phyloP scores from a whole-genome alignment of 306 rosid genomes.

The Vigna hirtella region DNA sequence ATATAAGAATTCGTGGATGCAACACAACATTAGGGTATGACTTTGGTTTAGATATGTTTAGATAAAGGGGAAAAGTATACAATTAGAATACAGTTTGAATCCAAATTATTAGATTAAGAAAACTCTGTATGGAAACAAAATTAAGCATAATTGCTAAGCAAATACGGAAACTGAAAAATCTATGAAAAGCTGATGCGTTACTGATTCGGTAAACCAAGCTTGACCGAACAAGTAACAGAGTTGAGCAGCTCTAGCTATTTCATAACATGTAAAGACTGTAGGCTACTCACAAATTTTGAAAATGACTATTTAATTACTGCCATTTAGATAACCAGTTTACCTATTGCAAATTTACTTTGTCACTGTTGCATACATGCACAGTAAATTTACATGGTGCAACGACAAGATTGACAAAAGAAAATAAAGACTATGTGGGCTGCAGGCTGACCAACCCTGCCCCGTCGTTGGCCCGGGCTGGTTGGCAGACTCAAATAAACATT shows the following conservation, averaged over 20 bases:
- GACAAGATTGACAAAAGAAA: not conserved
- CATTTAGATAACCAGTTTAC: constrained; percentile 6
- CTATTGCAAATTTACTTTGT: constrained; percentile 9
- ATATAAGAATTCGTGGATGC: constrained; percentile 40
- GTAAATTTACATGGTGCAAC: not conserved
- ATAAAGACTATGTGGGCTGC: too few species aligned
- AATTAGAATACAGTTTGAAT: constrained; percentile 31
- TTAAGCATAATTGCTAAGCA: constrained; percentile 2
- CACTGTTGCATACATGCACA: constrained; percentile 10
- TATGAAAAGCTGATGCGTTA: constrained; percentile 2
- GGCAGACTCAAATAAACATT: too few species aligned
- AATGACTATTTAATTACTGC: not conserved
- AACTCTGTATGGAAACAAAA: not conserved
- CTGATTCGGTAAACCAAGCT: constrained; percentile 15
- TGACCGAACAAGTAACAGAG: not conserved
- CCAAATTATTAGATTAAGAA: constrained; percentile 24
- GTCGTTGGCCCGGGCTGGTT: too few species aligned
- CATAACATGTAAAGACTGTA: not conserved
- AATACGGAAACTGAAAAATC: constrained; percentile 22
- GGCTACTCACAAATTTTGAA: constrained; percentile 7
- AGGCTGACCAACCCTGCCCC: too few species aligned
- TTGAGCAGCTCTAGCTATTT: not conserved
- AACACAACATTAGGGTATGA: constrained; percentile 30
- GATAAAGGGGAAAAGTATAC: constrained; percentile 3
- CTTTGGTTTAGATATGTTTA: not conserved